A percentile compares a stretch with the other conserved stretches of the same genome.
Evolutionary conservation across 495 filamentous ascomycete genomes (phyloP).

Genomic region (Friedmanniomyces endolithicus): DNA sequence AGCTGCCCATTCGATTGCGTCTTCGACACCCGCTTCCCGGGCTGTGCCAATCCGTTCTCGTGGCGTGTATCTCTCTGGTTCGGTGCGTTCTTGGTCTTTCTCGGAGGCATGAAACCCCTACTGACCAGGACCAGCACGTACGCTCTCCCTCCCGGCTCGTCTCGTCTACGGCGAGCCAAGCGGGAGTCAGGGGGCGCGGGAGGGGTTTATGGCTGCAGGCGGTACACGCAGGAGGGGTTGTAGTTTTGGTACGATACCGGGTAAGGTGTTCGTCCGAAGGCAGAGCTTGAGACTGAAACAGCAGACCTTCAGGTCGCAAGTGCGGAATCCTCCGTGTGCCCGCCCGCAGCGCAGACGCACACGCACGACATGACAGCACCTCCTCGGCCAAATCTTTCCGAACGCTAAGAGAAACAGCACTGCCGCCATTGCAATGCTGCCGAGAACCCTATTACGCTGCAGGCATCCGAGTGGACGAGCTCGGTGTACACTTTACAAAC

Average conservation of each 20-base stretch:
- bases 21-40: conserved; percentile 67
- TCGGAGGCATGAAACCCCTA: conserved; percentile 47
- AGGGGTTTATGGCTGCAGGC: background rate
- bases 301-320: no score
- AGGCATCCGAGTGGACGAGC: no score
- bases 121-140: background rate
- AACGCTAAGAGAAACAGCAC: no score
- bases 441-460: no score
- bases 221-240: background rate
- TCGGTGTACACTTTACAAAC: no score
- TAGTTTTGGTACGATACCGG: background rate
- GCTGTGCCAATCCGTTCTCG: conserved; percentile 76
- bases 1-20: conserved; percentile 52
- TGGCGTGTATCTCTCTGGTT: conserved; percentile 59
- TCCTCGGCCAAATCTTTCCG: no score
- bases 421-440: no score
- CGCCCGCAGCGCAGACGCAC: no score
- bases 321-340: no score
- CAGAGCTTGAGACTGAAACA: no score
- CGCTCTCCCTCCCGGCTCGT: conserved; percentile 16
- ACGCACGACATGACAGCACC: no score
- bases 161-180: conserved; percentile 18
- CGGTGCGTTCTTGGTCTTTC: conserved; percentile 42
- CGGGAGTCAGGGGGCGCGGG: conserved; percentile 5
- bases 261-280: background rate